These are phyloP conservation scores for Cardamine occulta DNA, from an alignment of 345 rosid species.

Conservation along the genomic window DNA sequence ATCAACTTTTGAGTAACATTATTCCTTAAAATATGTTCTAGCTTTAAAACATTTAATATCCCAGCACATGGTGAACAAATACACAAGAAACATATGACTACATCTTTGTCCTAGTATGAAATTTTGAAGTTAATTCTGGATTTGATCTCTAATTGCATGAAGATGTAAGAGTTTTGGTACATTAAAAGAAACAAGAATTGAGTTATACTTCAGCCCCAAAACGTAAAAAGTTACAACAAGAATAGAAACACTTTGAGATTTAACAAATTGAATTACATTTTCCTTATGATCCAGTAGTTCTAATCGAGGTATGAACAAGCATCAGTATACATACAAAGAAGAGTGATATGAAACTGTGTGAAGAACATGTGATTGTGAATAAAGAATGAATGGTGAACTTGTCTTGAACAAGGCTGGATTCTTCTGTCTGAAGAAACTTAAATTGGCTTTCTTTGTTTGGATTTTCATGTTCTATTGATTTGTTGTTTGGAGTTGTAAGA, in stretches of 20 bases:
- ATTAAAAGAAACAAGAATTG: conserved; percentile 17
- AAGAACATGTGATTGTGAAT: neutral
- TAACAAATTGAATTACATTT: conserved; percentile 3
- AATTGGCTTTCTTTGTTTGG: neutral
- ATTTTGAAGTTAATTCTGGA: neutral
- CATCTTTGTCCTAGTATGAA: neutral
- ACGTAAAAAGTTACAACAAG: conserved; percentile 25
- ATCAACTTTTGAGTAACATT: neutral
- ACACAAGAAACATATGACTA: neutral
- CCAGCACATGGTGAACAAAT: neutral
- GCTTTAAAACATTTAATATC: neutral
- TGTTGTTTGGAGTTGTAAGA: no score
- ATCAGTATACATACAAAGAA: conserved; percentile 6
- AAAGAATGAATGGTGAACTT: conserved; percentile 11
- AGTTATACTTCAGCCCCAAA: conserved; percentile 3
- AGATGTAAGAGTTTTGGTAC: neutral
- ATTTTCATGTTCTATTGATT: neutral
- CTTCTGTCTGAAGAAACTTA: neutral
- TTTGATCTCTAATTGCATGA: neutral
- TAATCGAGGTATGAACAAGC: conserved; percentile 28
- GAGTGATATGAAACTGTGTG: neutral
- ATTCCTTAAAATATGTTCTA: neutral
- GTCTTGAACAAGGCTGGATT: neutral
- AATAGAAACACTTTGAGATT: conserved; percentile 10
- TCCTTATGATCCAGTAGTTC: conserved; percentile 11